phyloP scores from a whole-genome alignment of 495 filamentous ascomycete genomes.

The Penicillium flavigenum region DNA sequence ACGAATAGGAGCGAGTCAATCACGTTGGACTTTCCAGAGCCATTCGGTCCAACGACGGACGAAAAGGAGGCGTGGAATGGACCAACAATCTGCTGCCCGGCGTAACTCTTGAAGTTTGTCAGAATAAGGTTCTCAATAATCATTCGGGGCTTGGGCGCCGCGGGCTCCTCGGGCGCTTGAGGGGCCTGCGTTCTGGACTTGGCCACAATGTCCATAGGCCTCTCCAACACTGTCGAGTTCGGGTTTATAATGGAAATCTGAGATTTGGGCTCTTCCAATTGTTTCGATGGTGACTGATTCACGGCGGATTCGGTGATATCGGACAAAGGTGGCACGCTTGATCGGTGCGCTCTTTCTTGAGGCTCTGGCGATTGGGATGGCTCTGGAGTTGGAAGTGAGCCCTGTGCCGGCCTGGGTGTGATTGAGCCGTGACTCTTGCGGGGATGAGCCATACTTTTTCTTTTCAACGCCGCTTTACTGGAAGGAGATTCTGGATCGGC shows the following conservation, averaged over 20 bases:
- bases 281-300: slow-evolving; percentile 55
- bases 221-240: slow-evolving; percentile 73
- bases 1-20: slow-evolving; percentile 98
- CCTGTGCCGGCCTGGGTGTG: slow-evolving; percentile 42
- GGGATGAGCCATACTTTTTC: slow-evolving; percentile 64
- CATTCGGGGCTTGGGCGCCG: slow-evolving; percentile 74
- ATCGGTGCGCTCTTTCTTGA: slow-evolving; percentile 46
- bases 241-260: slow-evolving; percentile 67
- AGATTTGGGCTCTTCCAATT: slow-evolving; percentile 39
- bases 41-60: slow-evolving; percentile 97
- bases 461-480: slow-evolving; percentile 61
- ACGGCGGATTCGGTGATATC: slow-evolving; percentile 74
- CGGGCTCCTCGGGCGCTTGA: slow-evolving; percentile 63
- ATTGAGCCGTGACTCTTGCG: slow-evolving; percentile 53
- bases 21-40: slow-evolving; percentile 97
- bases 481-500: slow-evolving; percentile 60
- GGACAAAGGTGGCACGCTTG: slow-evolving; percentile 62
- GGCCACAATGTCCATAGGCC: slow-evolving; percentile 90
- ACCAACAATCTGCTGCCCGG: slow-evolving; percentile 89
- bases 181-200: slow-evolving; percentile 74
- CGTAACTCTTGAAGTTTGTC: slow-evolving; percentile 98
- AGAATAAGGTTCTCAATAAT: slow-evolving; percentile 89
- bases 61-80: slow-evolving; percentile 97
- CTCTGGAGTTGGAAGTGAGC: slow-evolving; percentile 60
- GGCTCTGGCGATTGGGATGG: slow-evolving; percentile 54